These are phyloP conservation scores for Penicillium freii DNA, from an alignment of 2,329 filamentous ascomycete species.

Conservation along the genomic window DNA sequence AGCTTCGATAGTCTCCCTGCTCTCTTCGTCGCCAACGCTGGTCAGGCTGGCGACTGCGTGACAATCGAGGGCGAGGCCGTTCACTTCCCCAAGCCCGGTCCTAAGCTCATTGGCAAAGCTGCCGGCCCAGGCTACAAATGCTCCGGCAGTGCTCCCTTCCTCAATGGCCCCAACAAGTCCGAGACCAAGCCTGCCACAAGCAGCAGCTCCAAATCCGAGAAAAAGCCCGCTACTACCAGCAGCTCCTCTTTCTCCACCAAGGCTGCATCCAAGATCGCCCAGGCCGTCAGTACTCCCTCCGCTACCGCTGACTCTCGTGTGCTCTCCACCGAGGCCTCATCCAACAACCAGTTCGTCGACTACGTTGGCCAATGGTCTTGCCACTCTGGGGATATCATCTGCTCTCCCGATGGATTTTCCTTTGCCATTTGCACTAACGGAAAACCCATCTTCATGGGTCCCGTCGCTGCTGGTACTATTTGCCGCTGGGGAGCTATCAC, in stretches of 20 bases:
- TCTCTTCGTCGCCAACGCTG: constrained; percentile 70
- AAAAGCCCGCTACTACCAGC: not conserved
- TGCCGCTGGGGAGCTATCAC: constrained; percentile 32
- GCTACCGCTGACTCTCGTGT: constrained; percentile 14
- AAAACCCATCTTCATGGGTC: constrained; percentile 37
- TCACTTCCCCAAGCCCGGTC: constrained; percentile 65
- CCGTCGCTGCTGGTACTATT: constrained; percentile 37
- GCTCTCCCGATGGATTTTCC: constrained; percentile 30
- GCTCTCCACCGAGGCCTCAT: constrained; percentile 12
- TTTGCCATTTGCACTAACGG: constrained; percentile 38
- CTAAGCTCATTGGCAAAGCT: constrained; percentile 46
- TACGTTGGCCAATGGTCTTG: constrained; percentile 22
- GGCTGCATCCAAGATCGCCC: constrained; percentile 16
- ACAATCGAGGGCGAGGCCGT: constrained; percentile 60
- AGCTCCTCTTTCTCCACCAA: not conserved
- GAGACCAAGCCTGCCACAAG: not conserved
- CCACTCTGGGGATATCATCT: constrained; percentile 33
- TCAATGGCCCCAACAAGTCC: constrained; percentile 15
- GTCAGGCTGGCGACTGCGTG: constrained; percentile 52
- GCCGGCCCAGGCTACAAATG: constrained; percentile 39
- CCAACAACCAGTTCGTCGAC: constrained; percentile 18
- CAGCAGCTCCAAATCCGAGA: not conserved
- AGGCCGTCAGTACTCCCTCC: constrained; percentile 10
- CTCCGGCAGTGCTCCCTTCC: constrained; percentile 32
- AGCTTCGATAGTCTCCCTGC: constrained; percentile 59